Percentiles rank a stretch among this genome's conserved stretches.
Evolutionary conservation across 768 basidiomycete genomes (phyloP).

Genomic region (Solioccasus polychromus): DNA sequence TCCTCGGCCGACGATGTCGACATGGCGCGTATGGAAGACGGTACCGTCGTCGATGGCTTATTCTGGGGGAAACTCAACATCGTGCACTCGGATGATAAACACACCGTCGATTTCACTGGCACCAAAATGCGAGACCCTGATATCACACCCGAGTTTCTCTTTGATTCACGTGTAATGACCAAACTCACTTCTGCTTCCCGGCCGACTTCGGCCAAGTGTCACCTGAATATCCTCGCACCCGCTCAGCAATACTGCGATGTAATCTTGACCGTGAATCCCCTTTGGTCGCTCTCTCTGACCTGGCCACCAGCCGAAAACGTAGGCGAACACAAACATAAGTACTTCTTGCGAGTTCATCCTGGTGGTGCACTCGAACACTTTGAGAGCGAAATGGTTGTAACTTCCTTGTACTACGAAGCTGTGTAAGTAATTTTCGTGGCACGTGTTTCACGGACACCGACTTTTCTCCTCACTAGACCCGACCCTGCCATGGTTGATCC

Average conservation of each 20-base stretch:
- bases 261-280: conserved; percentile 61
- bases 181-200: conserved; percentile 75
- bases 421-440: conserved; percentile 46
- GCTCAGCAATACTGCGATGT: conserved; percentile 79
- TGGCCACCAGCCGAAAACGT: conserved; percentile 77
- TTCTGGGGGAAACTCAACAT: conserved; percentile 90
- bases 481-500: conserved; percentile 77
- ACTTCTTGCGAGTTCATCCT: conserved; percentile 79
- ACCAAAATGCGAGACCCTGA: conserved; percentile 68
- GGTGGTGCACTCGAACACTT: conserved; percentile 87
- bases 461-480: conserved; percentile 48
- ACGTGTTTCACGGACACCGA: background rate
- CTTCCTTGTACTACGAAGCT: conserved; percentile 83
- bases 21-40: conserved; percentile 91
- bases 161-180: conserved; percentile 74
- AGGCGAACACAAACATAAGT: conserved; percentile 72
- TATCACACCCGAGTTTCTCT: conserved; percentile 62
- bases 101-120: conserved; percentile 80
- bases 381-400: conserved; percentile 75
- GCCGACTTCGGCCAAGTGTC: conserved; percentile 72
- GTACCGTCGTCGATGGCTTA: conserved; percentile 77
- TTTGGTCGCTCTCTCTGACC: conserved; percentile 72
- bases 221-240: conserved; percentile 71
- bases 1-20: conserved; percentile 79
- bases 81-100: conserved; percentile 72